Base-by-base conservation (phyloP, 2,329 filamentous ascomycete genomes). In the Rhinocladiella similis region DNA sequence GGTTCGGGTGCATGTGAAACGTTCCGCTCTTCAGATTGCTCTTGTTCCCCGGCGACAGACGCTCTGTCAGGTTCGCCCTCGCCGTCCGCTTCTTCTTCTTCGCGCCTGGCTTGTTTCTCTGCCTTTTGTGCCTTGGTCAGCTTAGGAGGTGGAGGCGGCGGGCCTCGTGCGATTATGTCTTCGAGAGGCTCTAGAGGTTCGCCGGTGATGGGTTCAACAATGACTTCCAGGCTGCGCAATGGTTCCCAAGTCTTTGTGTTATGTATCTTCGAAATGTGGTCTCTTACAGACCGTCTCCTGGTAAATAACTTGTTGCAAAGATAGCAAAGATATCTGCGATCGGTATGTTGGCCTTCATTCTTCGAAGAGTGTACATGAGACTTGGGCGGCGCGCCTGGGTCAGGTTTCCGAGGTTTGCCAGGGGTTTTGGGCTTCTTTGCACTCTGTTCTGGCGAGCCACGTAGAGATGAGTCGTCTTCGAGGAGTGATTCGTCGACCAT, bases 261-360 rank as follows among this genome's bases (percentile, higher is more conserved):
- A 42, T 66, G 64, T 9, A 66, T 66, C 46, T 66, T 66, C n/a
- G 60, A 61, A 29, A 66, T 62, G 45, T 66, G 64, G 41, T 66
- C 64, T 38, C 64, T 51, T 4, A 66, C 64, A 10, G 64, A 66
- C 20, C 64, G 56, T 33, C 64, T 57, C 27, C 64, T 54, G 2
- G 64, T 66, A 29, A 66, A 66, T 16, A 66, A 59, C 47, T 66
- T 66, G 53, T 63, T 41, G 47, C 64, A 66, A 19, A 66, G 52
- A 42, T 66, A 66, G 45, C 64, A 66, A n/a, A 66, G 59, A 41
- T 63, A 66, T 52, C 64, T 54, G 19, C 59, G 59, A 54, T 66
- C 64, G 6, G 63, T 66, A 51, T 66, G 63, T 41, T 66, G 63
- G 4, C 63, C 63, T 59, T 66, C 63, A 39, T 66, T 66, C 48